These are phyloP conservation scores for Coemansia nantahalensis DNA, from an alignment of 192 early-diverging fungal genomes.

Conservation along the genomic window DNA sequence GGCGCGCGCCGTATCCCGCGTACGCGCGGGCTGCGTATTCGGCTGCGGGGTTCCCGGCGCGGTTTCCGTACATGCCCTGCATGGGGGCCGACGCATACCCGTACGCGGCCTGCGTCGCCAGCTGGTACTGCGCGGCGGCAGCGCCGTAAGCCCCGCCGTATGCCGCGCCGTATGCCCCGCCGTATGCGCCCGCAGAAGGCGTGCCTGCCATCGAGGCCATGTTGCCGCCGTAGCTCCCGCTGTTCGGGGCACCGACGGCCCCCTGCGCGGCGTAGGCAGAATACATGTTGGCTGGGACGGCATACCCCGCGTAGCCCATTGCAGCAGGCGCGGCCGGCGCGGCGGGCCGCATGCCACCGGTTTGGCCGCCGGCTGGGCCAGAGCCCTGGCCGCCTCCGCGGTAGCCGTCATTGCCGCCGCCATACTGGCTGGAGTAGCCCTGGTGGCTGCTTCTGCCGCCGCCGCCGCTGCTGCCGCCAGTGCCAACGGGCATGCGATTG, in stretches of 20 bases:
- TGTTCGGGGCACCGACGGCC: constrained; percentile 6
- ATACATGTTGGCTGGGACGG: constrained; percentile 18
- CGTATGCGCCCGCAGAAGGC: constrained; percentile 13
- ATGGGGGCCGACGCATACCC: constrained; percentile 25
- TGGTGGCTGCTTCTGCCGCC: neutral
- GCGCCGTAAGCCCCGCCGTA: constrained; percentile 23
- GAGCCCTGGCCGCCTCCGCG: constrained; percentile 15
- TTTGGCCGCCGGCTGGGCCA: constrained; percentile 14
- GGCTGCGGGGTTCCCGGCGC: constrained; percentile 9
- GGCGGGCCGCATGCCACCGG: constrained; percentile 5
- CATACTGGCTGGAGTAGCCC: constrained; percentile 8
- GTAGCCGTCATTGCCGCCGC: constrained; percentile 13
- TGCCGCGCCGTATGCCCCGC: constrained; percentile 14
- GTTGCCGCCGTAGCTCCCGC: constrained; percentile 22
- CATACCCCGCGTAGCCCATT: constrained; percentile 34
- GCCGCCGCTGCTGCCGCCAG: neutral
- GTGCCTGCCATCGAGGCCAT: constrained; percentile 6
- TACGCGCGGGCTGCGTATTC: constrained; percentile 17
- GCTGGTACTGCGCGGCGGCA: constrained; percentile 31
- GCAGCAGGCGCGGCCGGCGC: constrained; percentile 9
- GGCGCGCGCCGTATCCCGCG: constrained; percentile 11
- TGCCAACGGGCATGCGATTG: constrained; percentile 39
- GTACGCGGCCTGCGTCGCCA: constrained; percentile 24
- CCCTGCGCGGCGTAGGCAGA: constrained; percentile 27
- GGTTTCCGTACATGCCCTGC: constrained; percentile 24